Evolutionary conservation across 768 basidiomycete genomes (phyloP).

Genomic region (Multifurca ochricompacta): DNA sequence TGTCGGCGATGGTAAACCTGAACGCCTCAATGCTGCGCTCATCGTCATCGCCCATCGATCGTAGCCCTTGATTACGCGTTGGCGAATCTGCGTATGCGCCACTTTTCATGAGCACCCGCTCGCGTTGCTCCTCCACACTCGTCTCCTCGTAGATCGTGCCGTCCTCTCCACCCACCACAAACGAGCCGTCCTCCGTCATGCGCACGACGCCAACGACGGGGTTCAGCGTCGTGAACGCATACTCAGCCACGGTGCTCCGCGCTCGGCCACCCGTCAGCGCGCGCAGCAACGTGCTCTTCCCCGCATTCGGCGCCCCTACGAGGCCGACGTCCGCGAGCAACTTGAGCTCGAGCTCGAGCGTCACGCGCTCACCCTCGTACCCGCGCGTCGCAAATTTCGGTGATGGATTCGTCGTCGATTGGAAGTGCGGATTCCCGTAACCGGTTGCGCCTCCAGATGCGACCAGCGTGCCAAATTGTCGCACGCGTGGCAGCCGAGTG

Average conservation of each 20-base stretch:
- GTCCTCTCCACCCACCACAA: constrained; percentile 56
- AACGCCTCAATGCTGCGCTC: constrained; percentile 48
- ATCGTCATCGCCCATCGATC: constrained; percentile 14
- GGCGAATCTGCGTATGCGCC: constrained; percentile 44
- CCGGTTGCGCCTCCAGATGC: constrained; percentile 77
- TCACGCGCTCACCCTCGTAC: constrained; percentile 64
- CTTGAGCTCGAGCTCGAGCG: constrained; percentile 87
- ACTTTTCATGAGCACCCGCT: constrained; percentile 38
- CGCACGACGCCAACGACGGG: constrained; percentile 89
- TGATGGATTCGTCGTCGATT: constrained; percentile 56
- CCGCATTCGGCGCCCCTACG: constrained; percentile 94
- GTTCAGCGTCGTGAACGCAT: constrained; percentile 93
- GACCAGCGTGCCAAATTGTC: constrained; percentile 54
- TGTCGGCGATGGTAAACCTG: constrained; percentile 94
- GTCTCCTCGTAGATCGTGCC: constrained; percentile 62
- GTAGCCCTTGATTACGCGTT: constrained; percentile 44
- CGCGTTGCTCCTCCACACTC: constrained; percentile 40
- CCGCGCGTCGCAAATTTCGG: constrained; percentile 86
- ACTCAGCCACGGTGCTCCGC: constrained; percentile 69
- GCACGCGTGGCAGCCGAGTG: constrained; percentile 48
- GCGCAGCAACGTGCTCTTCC: constrained; percentile 84
- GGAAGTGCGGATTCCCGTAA: constrained; percentile 83
- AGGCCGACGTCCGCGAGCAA: constrained; percentile 91
- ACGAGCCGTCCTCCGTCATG: constrained; percentile 69
- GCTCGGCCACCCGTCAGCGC: constrained; percentile 83